Base-by-base conservation (phyloP, 176 grass and related monocot species). In the Carex cristatella region DNA sequence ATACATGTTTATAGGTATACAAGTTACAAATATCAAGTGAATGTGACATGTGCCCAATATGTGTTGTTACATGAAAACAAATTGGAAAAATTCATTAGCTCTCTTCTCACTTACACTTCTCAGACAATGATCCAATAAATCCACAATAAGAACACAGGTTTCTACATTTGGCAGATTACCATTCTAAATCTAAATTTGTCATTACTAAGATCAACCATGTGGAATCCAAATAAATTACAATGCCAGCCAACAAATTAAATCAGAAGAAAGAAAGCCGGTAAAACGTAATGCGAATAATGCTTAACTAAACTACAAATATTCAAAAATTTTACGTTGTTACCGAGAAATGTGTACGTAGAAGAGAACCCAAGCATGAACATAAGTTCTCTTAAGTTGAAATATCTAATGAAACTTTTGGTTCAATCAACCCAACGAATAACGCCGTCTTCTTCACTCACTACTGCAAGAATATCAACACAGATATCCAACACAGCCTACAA, bases 371-470 rank as follows among this genome's bases (percentile, higher is more conserved):
- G 40, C 37, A 81, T 13, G 31, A 64, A 48, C 6, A 70, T 13
- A 0, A 84, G 46, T 72, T 53, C 9, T 61, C 55, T 64, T 64
- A 58, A 30, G 44, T 84, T 59, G 3, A 75, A 83, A 33, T 42
- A 79, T 75, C 72, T 42, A 58, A 57, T 14, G 30, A 61, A 59
- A 83, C 67, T 54, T 42, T 63, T 65, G 53, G 85, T 19, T 83
- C 81, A 95, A 82, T 93, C 89, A 19, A 98, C 74, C 89, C 93
- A 98, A 83, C 95, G 79, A 30, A 86, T 89, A 56, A 98, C 65
- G 2, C 95, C 95, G 10, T 98, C 95, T 53, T 98, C 95, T 83
- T 94, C 94, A 61, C 89, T 90, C 12, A 81, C 88, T 10, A 88
- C 91, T 53, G 93, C 95, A 37, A 93, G 91, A 80, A 98, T 90